Base-by-base conservation (phyloP, 495 filamentous ascomycete genomes). In the Letharia columbiana region DNA sequence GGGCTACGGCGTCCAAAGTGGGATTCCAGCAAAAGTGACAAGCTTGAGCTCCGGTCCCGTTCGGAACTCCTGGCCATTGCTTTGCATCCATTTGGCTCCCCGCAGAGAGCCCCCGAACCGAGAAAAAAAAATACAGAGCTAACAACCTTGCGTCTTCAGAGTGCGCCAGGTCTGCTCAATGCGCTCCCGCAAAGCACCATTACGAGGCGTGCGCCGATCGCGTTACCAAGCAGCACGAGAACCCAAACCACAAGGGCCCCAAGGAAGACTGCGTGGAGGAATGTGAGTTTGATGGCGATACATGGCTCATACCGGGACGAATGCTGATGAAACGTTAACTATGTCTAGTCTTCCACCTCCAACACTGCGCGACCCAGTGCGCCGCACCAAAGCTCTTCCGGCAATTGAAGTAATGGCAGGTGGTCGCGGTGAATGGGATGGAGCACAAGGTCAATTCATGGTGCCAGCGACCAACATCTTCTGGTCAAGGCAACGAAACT, bases 201-300 rank as follows among this genome's bases (percentile, higher is more conserved):
- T 98, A 86, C 78, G 92, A 97, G 68, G 92, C 96, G 78, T 98
- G 94, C 76, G 90, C 91, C 71, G 92, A 96, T 81, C 91, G 94
- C 71, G 94, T 97, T 70, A 93, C 87, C 65, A 77, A 77, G 71
- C 85, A 89, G 75, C 78, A 85, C 70, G 84, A 89, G 71, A 80
- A 83, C 71, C 87, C 83, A 69, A 80, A 82, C 74, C 81, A 83
- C 77, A 78, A 83, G 75, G 83, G 79, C 15, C 77, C 82, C 67
- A 83, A 88, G 73, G 94, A 98, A 83, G 93, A 98, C 81, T 98
- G 94, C 72, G 90, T 98, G 69, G 94, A 98, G 83, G 94, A 98
- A 84, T 98, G 94, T 97, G 87, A 81, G 92, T 86, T n/a, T 31
- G 37, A 8, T 12, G 40, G 17, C 18, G 6, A 31, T 7, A 13